phyloP scores from a whole-genome alignment of 2,329 filamentous ascomycete species.

The Claviceps lovelessii region DNA sequence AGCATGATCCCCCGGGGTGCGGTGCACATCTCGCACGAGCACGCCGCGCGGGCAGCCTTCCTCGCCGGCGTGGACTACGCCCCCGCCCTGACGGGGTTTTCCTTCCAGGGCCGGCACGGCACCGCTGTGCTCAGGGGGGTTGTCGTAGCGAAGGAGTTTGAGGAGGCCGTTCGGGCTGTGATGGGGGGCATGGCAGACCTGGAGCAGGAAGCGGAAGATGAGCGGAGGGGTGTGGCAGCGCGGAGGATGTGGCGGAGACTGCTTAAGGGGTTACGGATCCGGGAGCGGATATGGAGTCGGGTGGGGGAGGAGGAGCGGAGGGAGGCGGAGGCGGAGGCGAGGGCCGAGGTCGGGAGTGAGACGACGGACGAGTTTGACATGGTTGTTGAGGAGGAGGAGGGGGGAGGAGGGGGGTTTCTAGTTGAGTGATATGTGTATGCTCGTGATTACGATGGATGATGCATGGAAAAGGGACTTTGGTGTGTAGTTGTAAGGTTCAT shows the following conservation, averaged over 20 bases:
- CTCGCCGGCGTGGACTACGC: slow-evolving; percentile 72
- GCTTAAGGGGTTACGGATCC: slow-evolving; percentile 61
- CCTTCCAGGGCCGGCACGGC: slow-evolving; percentile 72
- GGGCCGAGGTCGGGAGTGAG: slow-evolving; percentile 24
- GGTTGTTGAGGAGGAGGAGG: slow-evolving; percentile 24
- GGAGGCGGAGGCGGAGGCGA: slow-evolving; percentile 22
- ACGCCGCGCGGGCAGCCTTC: slow-evolving; percentile 57
- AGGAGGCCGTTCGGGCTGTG: slow-evolving; percentile 56
- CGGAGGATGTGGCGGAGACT: slow-evolving; percentile 56
- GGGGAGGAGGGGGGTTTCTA: slow-evolving; percentile 30
- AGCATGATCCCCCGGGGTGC: slow-evolving; percentile 81
- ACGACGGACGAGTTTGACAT: slow-evolving; percentile 30
- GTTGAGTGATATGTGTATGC: slow-evolving; percentile 16
- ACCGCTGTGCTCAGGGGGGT: slow-evolving; percentile 70
- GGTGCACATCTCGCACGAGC: slow-evolving; percentile 47
- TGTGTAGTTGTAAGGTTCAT: too few species aligned
- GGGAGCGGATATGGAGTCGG: slow-evolving; percentile 54
- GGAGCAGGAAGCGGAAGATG: slow-evolving; percentile 46
- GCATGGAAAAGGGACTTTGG: too few species aligned
- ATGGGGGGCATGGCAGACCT: slow-evolving; percentile 54
- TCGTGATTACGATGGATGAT: too few species aligned
- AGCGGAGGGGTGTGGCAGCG: slow-evolving; percentile 59
- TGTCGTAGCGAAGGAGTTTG: slow-evolving; percentile 58
- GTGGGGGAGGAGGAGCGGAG: slow-evolving; percentile 34
- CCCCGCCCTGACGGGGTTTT: slow-evolving; percentile 79